Evolutionary conservation across 495 filamentous ascomycete species (phyloP).

Genomic region (Daldinia loculata): DNA sequence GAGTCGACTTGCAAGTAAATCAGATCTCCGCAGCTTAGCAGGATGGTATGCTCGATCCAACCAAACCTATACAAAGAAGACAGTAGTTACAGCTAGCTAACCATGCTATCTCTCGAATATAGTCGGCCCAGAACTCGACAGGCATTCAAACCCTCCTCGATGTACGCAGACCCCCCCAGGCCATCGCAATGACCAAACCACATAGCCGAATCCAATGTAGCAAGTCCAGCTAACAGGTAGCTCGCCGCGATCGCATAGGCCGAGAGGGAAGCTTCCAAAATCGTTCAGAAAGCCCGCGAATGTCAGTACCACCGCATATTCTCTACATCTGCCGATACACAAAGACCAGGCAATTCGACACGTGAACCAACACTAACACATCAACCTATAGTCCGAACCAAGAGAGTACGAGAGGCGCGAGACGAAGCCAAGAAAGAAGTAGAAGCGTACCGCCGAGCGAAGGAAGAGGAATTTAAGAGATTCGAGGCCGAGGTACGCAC

Average conservation of each 20-base stretch:
- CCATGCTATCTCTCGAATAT: constrained; percentile 19
- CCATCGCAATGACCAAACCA: background rate
- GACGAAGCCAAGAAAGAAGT: constrained; percentile 97
- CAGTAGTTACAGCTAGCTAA: constrained; percentile 32
- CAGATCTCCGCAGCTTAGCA: constrained; percentile 52
- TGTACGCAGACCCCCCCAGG: constrained; percentile 64
- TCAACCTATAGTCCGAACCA: constrained; percentile 80
- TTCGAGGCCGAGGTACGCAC: constrained; percentile 84
- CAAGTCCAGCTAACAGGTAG: constrained; percentile 26
- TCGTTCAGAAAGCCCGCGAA: constrained; percentile 81
- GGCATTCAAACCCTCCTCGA: constrained; percentile 99
- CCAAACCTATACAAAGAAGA: background rate
- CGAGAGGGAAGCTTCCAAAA: constrained; percentile 98
- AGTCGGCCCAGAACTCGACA: constrained; percentile 98
- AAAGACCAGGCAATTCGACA: background rate
- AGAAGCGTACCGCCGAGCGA: constrained; percentile 87
- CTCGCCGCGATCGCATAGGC: constrained; percentile 64
- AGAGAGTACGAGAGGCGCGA: constrained; percentile 94
- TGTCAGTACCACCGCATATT: constrained; percentile 44
- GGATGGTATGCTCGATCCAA: constrained; percentile 39
- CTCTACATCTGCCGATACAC: background rate
- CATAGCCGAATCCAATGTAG: background rate
- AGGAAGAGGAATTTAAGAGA: constrained; percentile 94
- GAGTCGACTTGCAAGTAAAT: constrained; percentile 7
- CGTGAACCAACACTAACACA: background rate